These are phyloP conservation scores for Kodamaea alishanica DNA, from an alignment of 1,139 yeast species.

Conservation along the genomic window DNA sequence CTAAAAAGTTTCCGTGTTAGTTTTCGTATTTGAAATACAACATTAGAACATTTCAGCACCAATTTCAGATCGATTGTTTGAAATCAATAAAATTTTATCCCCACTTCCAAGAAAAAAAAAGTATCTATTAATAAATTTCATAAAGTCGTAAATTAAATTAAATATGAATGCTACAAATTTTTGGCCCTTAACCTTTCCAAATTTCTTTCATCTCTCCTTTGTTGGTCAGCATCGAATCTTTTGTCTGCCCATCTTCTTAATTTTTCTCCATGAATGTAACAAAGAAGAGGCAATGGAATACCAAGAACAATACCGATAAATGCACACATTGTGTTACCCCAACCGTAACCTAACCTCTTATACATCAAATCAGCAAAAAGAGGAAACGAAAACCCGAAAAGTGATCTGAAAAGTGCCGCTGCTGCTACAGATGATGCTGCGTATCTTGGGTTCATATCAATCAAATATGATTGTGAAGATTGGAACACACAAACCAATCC, in stretches of 20 bases:
- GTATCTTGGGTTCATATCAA: constrained; percentile 43
- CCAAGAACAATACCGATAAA: constrained; percentile 38
- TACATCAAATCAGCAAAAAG: constrained; percentile 42
- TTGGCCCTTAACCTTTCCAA: constrained; percentile 25
- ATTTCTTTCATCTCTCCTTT: constrained; percentile 30
- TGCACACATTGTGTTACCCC: constrained; percentile 48
- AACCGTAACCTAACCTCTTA: constrained; percentile 37
- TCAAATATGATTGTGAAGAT: constrained; percentile 40
- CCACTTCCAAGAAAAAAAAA: too few species aligned
- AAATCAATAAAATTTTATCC: too few species aligned
- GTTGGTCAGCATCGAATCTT: constrained; percentile 32
- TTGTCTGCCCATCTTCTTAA: constrained; percentile 36
- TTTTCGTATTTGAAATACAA: too few species aligned
- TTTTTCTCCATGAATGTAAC: constrained; percentile 39
- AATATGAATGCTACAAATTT: constrained; percentile 1
- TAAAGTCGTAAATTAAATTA: too few species aligned
- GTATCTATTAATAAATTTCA: too few species aligned
- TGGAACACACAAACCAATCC: constrained; percentile 46
- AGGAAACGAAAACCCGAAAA: constrained; percentile 44
- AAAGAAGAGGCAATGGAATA: constrained; percentile 43
- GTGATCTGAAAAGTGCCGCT: constrained; percentile 44
- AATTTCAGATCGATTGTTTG: too few species aligned
- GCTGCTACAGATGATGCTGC: constrained; percentile 48
- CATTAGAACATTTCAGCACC: too few species aligned
- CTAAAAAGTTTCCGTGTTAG: too few species aligned